Percentiles rank a stretch among this genome's conserved stretches.
Evolutionary conservation across 78 protist species (phyloP).

Genomic region (Dictyostelium citrinum): DNA sequence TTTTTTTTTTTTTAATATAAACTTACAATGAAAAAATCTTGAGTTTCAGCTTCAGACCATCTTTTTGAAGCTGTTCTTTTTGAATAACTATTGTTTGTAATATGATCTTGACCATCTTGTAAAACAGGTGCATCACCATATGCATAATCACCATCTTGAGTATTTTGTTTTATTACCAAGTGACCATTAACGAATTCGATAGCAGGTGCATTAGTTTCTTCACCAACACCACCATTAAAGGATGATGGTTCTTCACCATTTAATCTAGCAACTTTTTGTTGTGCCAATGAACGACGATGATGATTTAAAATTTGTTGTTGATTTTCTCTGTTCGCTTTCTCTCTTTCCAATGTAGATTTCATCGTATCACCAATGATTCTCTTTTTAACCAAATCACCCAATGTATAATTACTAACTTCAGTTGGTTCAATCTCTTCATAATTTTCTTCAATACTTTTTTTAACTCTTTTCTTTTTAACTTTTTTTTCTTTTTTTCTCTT

Average conservation of each 20-base stretch:
- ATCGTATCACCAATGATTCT: constrained; percentile 8
- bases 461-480: not conserved
- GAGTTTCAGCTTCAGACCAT: constrained; percentile 39
- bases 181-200: constrained; percentile 13
- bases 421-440: constrained; percentile 14
- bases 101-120: not conserved
- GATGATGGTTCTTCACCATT: not conserved
- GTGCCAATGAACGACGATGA: not conserved
- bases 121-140: not conserved
- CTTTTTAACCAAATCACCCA: not conserved
- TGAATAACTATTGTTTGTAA: not conserved
- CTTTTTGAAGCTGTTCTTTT: not conserved
- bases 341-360: constrained; percentile 34
- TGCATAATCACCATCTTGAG: not conserved
- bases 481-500: not conserved
- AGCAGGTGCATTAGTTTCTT: not conserved
- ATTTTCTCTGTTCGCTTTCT: not conserved
- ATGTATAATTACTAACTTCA: not conserved
- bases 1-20: too few species aligned
- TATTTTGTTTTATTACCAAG: not conserved
- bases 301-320: not conserved
- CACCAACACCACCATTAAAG: not conserved
- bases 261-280: not conserved
- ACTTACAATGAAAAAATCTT: not conserved
- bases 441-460: not conserved